Evolutionary conservation across 75 land plant genomes (phyloP).

Genomic region (Sequoiadendron giganteum): DNA sequence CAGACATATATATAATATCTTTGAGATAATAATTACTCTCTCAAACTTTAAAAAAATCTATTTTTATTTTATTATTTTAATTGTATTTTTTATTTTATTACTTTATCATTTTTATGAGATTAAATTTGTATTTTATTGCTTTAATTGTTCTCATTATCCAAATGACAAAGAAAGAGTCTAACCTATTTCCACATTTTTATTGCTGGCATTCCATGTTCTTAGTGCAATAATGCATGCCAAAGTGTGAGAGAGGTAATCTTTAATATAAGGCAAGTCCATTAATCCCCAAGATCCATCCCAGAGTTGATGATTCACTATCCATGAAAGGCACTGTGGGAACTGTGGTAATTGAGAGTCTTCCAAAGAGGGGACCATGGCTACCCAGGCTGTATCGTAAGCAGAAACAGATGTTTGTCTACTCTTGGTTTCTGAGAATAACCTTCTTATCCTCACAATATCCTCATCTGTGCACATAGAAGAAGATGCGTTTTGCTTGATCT

Average conservation of each 20-base stretch:
- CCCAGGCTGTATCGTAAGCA: slow-evolving; percentile 90
- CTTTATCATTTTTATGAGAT: too few species aligned
- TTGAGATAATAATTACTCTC: too few species aligned
- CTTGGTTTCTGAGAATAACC: neutral
- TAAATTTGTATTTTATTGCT: too few species aligned
- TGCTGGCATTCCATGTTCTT: slow-evolving; percentile 62
- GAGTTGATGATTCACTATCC: slow-evolving; percentile 73
- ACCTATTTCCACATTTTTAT: slow-evolving; percentile 53
- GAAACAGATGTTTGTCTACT: slow-evolving; percentile 38
- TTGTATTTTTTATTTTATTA: too few species aligned
- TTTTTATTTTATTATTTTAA: too few species aligned
- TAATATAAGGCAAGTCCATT: slow-evolving; percentile 24
- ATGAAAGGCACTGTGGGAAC: slow-evolving; percentile 61
- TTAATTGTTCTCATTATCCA: too few species aligned
- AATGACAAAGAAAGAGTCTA: neutral
- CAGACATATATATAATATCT: too few species aligned
- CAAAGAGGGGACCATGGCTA: slow-evolving; percentile 67
- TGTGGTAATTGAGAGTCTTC: slow-evolving; percentile 37
- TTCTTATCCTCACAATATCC: neutral
- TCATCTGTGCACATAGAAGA: neutral
- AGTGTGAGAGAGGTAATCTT: slow-evolving; percentile 52
- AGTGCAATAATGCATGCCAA: slow-evolving; percentile 71
- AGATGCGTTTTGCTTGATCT: neutral
- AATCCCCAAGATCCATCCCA: slow-evolving; percentile 75
- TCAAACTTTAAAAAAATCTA: too few species aligned